Evolutionary conservation across 768 basidiomycete genomes (phyloP).

Genomic region (Collybia mongolica): DNA sequence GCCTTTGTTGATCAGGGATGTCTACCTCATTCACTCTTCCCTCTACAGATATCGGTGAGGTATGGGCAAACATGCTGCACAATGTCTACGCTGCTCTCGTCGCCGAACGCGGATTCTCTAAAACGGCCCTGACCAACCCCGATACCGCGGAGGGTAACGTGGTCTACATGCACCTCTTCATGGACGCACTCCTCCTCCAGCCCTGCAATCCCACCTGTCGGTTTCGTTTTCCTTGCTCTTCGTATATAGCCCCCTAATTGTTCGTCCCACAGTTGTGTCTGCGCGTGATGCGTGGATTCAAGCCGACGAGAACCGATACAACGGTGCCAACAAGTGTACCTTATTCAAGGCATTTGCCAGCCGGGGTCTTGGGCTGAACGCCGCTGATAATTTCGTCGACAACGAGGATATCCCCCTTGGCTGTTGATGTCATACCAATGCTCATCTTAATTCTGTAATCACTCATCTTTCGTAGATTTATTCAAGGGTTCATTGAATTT

Average conservation of each 20-base stretch:
- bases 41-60: slow-evolving; percentile 51
- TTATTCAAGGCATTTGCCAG: slow-evolving; percentile 49
- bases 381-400: slow-evolving; percentile 22
- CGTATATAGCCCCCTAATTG: not conserved
- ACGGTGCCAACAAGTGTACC: slow-evolving; percentile 41
- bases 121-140: slow-evolving; percentile 38
- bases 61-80: slow-evolving; percentile 48
- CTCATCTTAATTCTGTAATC: not conserved
- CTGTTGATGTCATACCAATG: slow-evolving; percentile 13
- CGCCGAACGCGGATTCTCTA: slow-evolving; percentile 30
- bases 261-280: slow-evolving; percentile 28
- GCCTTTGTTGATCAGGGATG: not conserved
- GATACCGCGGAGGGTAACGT: slow-evolving; percentile 43
- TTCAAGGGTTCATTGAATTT: not conserved
- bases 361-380: slow-evolving; percentile 44
- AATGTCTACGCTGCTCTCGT: slow-evolving; percentile 43
- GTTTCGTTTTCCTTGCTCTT: slow-evolving; percentile 10
- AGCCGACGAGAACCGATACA: slow-evolving; percentile 47
- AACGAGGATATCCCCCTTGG: slow-evolving; percentile 26
- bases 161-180: slow-evolving; percentile 49
- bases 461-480: not conserved
- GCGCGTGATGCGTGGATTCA: slow-evolving; percentile 53
- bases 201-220: slow-evolving; percentile 50
- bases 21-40: not conserved
- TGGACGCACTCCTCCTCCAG: slow-evolving; percentile 48